These are phyloP conservation scores for Plicaturopsis crispa DNA, from an alignment of 768 basidiomycete genomes.

Conservation along the genomic window DNA sequence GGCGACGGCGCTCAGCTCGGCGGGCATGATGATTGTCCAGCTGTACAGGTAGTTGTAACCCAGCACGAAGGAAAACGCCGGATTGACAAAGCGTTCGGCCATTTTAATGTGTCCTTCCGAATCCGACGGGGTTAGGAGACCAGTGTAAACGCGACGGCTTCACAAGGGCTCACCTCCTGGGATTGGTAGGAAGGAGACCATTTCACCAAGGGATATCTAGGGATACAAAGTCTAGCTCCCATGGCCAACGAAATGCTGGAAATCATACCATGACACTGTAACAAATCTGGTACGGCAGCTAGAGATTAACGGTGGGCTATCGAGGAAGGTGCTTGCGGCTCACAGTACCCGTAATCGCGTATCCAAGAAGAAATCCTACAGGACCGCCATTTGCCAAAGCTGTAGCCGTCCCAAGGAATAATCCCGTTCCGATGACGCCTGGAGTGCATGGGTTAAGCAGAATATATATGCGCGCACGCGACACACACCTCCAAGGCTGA, in stretches of 20 bases:
- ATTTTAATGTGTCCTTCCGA: slow-evolving; percentile 27
- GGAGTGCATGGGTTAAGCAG: not conserved
- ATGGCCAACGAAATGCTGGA: not conserved
- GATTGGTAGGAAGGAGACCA: slow-evolving; percentile 36
- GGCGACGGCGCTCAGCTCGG: slow-evolving; percentile 43
- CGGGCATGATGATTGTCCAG: slow-evolving; percentile 24
- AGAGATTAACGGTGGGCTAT: not conserved
- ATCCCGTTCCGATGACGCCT: slow-evolving; percentile 4
- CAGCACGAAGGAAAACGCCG: slow-evolving; percentile 34
- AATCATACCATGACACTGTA: slow-evolving; percentile 28
- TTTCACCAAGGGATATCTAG: slow-evolving; percentile 33
- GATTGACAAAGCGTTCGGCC: slow-evolving; percentile 40
- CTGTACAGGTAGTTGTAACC: slow-evolving; percentile 36
- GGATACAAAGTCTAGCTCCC: too few relatives aligned
- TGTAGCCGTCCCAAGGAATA: slow-evolving; percentile 18
- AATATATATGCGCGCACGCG: not conserved
- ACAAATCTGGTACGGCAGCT: slow-evolving; percentile 18
- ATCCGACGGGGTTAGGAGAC: too few relatives aligned
- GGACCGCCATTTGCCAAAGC: slow-evolving; percentile 36
- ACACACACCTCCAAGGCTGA: slow-evolving; percentile 14
- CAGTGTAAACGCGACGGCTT: too few relatives aligned
- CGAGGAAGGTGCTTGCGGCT: not conserved
- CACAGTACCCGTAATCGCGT: slow-evolving; percentile 26
- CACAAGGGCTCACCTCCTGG: slow-evolving; percentile 23
- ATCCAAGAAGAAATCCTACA: slow-evolving; percentile 37